Evolutionary conservation across 257 asterid genomes (phyloP), one percentile per base, ranked within the genome.

Genomic region (Voacanga thouarsii): DNA sequence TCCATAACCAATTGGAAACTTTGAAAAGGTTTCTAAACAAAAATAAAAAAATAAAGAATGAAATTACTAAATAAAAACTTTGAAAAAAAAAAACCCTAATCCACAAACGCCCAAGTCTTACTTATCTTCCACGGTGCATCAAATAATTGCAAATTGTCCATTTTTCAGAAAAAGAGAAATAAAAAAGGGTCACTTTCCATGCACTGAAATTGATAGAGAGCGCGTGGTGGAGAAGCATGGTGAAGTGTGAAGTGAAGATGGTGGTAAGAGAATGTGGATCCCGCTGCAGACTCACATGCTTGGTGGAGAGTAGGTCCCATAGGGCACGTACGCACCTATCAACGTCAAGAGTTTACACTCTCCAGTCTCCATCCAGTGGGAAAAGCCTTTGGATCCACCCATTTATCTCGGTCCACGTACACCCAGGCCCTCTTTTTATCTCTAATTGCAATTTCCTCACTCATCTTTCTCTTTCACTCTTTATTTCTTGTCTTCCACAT

Each of bases 281-380:
- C 75, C 66, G 2, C 68, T 7, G 5, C 12, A 33, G 37, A n/a
- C 41, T 55, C 69, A 53, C 80, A 63, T 67, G 45, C 55, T 71
- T 61, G 73, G 78, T 79, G 82, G 74, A 66, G 15, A 49, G 57
- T 63, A 78, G 56, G 66, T n/a, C 67, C 59, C 11, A 6, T 23
- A 8, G 50, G 77, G 3, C 26, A 69, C 80, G n/a, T 5, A 1
- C 21, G 37, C 70, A 77, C 75, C 65, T 53, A 57, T 77, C 75
- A 5, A 8, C 55, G 65, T 77, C 80, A 77, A 64, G 57, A 37
- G 49, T 67, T 68, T 68, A 9, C 28, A 37, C 73, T 41, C 73
- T 41, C 18, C 33, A 8, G 72, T 67, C 73, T 41, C 73, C 73
- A 41, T 68, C 73, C 73, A 41, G 21, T 28, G 15, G 16, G 7